Conservation (phyloP, 2,329 filamentous ascomycete genomes). For the Ascochyta fabae region DNA sequence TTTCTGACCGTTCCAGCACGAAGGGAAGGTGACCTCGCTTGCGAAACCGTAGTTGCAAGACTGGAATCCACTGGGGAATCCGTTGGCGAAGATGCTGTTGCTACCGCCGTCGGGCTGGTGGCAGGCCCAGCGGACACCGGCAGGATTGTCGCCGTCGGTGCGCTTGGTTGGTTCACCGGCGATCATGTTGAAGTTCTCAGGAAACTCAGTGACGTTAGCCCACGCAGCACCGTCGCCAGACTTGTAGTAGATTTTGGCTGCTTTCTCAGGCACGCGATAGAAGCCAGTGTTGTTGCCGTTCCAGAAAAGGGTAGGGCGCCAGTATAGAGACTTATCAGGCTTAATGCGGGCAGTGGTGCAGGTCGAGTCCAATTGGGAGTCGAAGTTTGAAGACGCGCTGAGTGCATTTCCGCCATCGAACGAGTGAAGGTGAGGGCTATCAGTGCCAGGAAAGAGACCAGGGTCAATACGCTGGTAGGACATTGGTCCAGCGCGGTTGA, state of each 20-base stretch:
- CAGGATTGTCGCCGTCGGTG: slow-evolving; percentile 37
- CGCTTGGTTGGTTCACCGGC: slow-evolving; percentile 43
- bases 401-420: slow-evolving; percentile 49
- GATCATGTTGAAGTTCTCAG: slow-evolving; percentile 47
- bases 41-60: slow-evolving; percentile 47
- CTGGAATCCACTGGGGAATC: slow-evolving; percentile 48
- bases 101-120: slow-evolving; percentile 32
- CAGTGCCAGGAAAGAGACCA: slow-evolving; percentile 40
- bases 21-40: slow-evolving; percentile 45
- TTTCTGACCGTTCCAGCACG: slow-evolving; percentile 48
- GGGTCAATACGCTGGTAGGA: slow-evolving; percentile 48
- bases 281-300: slow-evolving; percentile 47
- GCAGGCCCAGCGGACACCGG: slow-evolving; percentile 44
- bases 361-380: slow-evolving; percentile 34
- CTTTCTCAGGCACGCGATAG: slow-evolving; percentile 45
- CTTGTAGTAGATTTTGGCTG: slow-evolving; percentile 49
- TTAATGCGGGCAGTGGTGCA: slow-evolving; percentile 49
- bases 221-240: slow-evolving; percentile 42
- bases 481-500: slow-evolving; percentile 46
- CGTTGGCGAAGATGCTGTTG: slow-evolving; percentile 35
- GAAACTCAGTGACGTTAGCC: slow-evolving; percentile 48
- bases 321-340: slow-evolving; percentile 48
- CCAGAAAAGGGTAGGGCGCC: slow-evolving; percentile 48
- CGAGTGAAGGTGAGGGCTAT: slow-evolving; percentile 47
- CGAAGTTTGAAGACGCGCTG: slow-evolving; percentile 35